Evolutionary conservation across 495 filamentous ascomycete species (phyloP).

Genomic region (Neurospora hispaniola): DNA sequence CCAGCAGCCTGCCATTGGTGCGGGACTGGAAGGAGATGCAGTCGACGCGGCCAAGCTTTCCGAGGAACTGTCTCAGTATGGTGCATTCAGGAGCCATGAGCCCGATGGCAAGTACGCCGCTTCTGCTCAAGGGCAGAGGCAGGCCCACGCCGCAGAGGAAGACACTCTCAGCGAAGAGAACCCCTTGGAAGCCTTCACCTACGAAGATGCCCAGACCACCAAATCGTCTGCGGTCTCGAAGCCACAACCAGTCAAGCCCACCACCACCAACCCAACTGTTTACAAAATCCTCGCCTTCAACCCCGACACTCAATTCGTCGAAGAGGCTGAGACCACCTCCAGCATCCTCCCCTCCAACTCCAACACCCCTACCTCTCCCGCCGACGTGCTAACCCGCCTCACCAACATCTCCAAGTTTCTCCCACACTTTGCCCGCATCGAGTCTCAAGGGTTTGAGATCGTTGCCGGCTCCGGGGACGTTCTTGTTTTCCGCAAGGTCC

Average conservation of each 20-base stretch:
- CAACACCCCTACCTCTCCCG: constrained; percentile 33
- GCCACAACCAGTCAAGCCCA: constrained; percentile 27
- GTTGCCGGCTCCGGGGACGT: constrained; percentile 59
- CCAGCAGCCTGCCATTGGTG: neutral
- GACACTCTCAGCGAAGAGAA: constrained; percentile 14
- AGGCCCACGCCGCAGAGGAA: neutral
- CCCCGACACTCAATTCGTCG: constrained; percentile 47
- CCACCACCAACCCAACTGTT: constrained; percentile 6
- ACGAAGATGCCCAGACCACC: constrained; percentile 19
- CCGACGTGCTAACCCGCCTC: constrained; percentile 55
- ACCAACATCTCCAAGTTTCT: constrained; percentile 63
- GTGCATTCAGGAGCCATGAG: constrained; percentile 8
- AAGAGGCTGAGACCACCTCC: constrained; percentile 52
- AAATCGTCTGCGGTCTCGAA: constrained; percentile 10
- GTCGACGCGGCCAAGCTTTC: neutral
- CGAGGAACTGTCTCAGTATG: constrained; percentile 1
- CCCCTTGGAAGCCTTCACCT: constrained; percentile 20
- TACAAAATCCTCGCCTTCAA: constrained; percentile 73
- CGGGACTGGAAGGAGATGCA: neutral
- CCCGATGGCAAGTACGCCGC: constrained; percentile 12
- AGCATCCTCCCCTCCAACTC: constrained; percentile 34
- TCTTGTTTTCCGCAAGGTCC: constrained; percentile 58
- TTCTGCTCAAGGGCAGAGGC: constrained; percentile 1
- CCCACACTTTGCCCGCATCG: constrained; percentile 52
- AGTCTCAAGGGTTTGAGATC: constrained; percentile 62